Percentiles rank a stretch among this genome's conserved stretches.
Evolutionary conservation across 108 stramenopile species (phyloP).

Genomic region (Cyclostephanos tholiformis): DNA sequence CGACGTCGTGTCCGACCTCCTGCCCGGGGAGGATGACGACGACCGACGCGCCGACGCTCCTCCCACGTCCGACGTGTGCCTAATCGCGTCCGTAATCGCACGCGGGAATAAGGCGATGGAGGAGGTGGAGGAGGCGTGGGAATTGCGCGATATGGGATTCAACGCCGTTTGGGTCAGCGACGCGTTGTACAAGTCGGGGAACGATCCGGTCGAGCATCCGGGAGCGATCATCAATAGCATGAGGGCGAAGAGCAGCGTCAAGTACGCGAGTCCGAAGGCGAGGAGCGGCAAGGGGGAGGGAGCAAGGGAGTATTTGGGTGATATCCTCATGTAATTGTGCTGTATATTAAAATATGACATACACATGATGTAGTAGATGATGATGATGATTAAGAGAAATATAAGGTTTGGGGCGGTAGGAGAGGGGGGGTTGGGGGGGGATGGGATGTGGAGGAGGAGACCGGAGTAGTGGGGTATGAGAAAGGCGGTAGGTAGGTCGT

Average conservation of each 20-base stretch:
- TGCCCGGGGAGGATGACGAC: constrained; percentile 33
- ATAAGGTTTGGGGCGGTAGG: not conserved
- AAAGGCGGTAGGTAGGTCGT: too few species aligned
- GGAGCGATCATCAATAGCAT: constrained; percentile 84
- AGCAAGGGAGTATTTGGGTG: constrained; percentile 88
- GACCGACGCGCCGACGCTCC: too few species aligned
- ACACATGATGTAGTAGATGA: too few species aligned
- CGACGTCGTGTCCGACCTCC: constrained; percentile 46
- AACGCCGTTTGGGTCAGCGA: constrained; percentile 85
- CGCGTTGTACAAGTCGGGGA: constrained; percentile 84
- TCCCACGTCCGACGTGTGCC: too few species aligned
- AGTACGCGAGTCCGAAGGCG: constrained; percentile 82
- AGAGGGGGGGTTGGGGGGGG: too few species aligned
- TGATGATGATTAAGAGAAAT: not conserved
- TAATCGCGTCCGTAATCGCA: constrained; percentile 71
- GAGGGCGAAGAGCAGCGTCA: constrained; percentile 80
- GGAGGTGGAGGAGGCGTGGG: constrained; percentile 90
- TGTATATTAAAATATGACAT: too few species aligned
- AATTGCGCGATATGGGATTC: constrained; percentile 81
- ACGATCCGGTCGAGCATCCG: constrained; percentile 76
- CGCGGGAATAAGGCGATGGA: constrained; percentile 74
- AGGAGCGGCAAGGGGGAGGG: constrained; percentile 87
- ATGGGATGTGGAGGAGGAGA: too few species aligned
- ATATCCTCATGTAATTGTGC: constrained; percentile 93
- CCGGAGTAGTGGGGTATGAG: too few species aligned